Evolutionary conservation across 306 rosid genomes (phyloP).

Genomic region (Notholithocarpus densiflorus): DNA sequence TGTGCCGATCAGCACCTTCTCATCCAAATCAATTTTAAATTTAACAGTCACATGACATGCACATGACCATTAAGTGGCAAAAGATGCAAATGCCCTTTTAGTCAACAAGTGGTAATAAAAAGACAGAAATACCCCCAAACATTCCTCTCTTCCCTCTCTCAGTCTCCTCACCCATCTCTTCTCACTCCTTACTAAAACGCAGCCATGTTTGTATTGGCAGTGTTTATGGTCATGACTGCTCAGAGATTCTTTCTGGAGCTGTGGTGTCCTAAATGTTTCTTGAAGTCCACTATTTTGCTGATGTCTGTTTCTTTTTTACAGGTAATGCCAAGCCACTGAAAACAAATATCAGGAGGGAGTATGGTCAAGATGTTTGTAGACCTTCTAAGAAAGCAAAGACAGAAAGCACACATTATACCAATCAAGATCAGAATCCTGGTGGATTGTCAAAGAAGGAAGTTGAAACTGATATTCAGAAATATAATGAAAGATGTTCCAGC

Average conservation of each 20-base stretch:
- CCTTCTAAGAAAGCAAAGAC: constrained; percentile 65
- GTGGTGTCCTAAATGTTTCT: neutral
- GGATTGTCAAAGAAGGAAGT: constrained; percentile 27
- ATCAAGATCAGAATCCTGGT: constrained; percentile 35
- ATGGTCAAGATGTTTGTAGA: constrained; percentile 57
- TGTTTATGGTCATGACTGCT: neutral
- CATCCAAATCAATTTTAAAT: too few species aligned
- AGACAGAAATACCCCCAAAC: too few species aligned
- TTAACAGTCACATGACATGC: too few species aligned
- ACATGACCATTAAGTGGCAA: too few species aligned
- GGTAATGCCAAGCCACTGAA: constrained; percentile 59
- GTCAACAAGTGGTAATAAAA: too few species aligned
- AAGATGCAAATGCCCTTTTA: too few species aligned
- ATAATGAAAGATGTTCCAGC: neutral
- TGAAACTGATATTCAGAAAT: constrained; percentile 43
- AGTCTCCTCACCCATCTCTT: too few species aligned
- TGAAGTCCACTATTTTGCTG: neutral
- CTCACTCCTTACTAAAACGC: neutral
- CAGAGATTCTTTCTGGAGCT: neutral
- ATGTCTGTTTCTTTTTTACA: constrained; percentile 25
- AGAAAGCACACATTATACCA: constrained; percentile 39
- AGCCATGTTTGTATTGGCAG: neutral
- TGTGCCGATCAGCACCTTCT: too few species aligned
- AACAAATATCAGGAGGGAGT: constrained; percentile 57
- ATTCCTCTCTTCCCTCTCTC: too few species aligned